These are phyloP conservation scores for Schwanniomyces pseudopolymorphus DNA, from an alignment of 805 yeast genomes.

Conservation along the genomic window DNA sequence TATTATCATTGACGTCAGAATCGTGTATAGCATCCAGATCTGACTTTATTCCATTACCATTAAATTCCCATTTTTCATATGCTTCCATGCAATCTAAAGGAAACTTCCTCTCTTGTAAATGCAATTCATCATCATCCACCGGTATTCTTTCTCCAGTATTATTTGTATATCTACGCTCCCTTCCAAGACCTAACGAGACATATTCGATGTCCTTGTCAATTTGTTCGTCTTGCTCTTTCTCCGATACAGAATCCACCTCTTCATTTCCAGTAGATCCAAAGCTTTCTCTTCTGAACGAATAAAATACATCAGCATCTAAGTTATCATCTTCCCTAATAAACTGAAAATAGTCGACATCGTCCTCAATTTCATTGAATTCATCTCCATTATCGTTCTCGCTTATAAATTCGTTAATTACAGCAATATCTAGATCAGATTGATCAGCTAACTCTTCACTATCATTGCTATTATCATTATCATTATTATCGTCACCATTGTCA, in stretches of 20 bases:
- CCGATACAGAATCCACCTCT: conserved; percentile 1
- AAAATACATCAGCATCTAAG: conserved; percentile 24
- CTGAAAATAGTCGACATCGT: conserved; percentile 17
- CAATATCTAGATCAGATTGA: neutral
- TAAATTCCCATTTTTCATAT: conserved; percentile 32
- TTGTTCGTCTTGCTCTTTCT: conserved; percentile 1
- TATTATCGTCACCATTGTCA: neutral
- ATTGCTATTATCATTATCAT: neutral
- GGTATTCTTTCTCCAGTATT: conserved; percentile 7
- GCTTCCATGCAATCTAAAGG: conserved; percentile 31
- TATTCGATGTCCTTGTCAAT: conserved; percentile 9
- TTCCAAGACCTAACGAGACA: conserved; percentile 8
- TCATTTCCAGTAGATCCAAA: conserved; percentile 9
- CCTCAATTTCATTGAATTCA: conserved; percentile 36
- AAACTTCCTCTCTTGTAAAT: neutral
- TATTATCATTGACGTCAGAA: neutral
- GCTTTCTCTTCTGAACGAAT: conserved; percentile 19
- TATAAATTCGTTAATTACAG: neutral
- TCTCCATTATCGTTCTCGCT: conserved; percentile 11
- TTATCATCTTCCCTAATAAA: conserved; percentile 13
- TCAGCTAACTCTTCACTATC: neutral
- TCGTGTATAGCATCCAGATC: conserved; percentile 1
- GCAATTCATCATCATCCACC: neutral
- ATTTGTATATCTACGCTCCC: conserved; percentile 13
- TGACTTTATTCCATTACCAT: conserved; percentile 11